Base-by-base conservation (phyloP, 2,329 filamentous ascomycete species). In the Microdochium paspali region DNA sequence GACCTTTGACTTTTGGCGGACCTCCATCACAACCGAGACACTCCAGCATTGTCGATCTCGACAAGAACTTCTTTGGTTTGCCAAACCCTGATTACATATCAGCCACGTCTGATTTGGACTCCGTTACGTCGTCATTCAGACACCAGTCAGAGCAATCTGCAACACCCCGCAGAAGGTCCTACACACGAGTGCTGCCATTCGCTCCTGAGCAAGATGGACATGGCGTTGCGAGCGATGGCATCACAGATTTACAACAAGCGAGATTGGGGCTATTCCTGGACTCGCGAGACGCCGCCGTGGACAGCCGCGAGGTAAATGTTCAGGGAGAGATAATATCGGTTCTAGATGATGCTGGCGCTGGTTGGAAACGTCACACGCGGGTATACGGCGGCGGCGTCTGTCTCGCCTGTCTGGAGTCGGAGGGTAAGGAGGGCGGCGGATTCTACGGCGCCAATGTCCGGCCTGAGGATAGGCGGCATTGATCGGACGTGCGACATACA, bases 321-420 rank as follows among this genome's bases (percentile, higher is more conserved):
- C 66, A 72, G 44, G 75, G 73, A 24, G 73, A 79, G 55, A 72
- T 75, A 47, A 66, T 77, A 35, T 72, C 71, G 9, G 64, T 71
- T 12, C 61, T 71, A 48, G 70, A 77, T 55, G 65, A 66, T 48
- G 63, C 67, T 12, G 74, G 73, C 4, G 66, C 69, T 18, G 70
- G 69, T 39, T 81, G 76, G 77, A 74, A 68, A 54, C 70, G 76
- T 31, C 77, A 81, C 58, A 81, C 77, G 15, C 70, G 76, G 24
- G 77, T 80, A 24, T 80, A 79, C 52, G 76, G 76, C 24, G 77
- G 77, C 49, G 76, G 77, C 5, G 69, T 74, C 2, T 81, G 77
- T 51, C 66, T 79, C 32, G 76, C 76, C 1, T 81, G 77, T 53
- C 63, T 72, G 32, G 74, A 72, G 9, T 68, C 72, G 10, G 71